Conservation (phyloP, 2,329 filamentous ascomycete species). For the Domatiomyces globalis region DNA sequence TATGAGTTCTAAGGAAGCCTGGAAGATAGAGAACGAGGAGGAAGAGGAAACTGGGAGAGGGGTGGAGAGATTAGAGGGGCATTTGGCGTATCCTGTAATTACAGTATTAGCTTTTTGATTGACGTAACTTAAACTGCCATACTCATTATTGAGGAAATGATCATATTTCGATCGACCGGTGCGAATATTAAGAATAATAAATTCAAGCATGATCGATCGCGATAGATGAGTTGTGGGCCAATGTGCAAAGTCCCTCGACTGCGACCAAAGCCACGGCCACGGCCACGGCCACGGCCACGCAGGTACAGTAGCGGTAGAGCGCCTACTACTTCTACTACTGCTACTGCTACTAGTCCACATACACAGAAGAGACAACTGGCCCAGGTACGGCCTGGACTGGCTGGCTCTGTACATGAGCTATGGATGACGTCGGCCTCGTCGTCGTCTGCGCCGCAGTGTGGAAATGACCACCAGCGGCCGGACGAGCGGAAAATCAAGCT, state of each 20-base stretch:
- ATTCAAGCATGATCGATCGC: constrained; percentile 11
- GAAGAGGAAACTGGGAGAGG: too few species aligned
- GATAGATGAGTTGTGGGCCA: constrained; percentile 14
- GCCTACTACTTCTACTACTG: too few species aligned
- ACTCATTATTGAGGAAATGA: neutral
- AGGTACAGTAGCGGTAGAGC: neutral
- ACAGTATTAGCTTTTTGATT: neutral
- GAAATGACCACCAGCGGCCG: constrained; percentile 32
- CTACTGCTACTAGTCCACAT: neutral
- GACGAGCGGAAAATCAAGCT: constrained; percentile 48
- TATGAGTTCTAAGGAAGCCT: too few species aligned
- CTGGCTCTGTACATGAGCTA: constrained; percentile 23
- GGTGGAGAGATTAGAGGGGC: too few species aligned
- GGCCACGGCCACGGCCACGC: constrained; percentile 3
- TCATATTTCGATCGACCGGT: too few species aligned
- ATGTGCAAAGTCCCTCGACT: constrained; percentile 12
- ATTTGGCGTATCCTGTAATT: too few species aligned
- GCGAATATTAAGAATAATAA: too few species aligned
- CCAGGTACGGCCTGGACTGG: constrained; percentile 20
- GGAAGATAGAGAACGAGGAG: too few species aligned
- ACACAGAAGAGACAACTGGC: constrained; percentile 22
- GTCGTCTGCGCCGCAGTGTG: constrained; percentile 3
- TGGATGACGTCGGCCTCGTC: constrained; percentile 21
- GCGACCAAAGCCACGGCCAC: too few species aligned
- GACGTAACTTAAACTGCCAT: neutral